phyloP scores from a whole-genome alignment of 306 rosid genomes.

The Prunus mongolica region DNA sequence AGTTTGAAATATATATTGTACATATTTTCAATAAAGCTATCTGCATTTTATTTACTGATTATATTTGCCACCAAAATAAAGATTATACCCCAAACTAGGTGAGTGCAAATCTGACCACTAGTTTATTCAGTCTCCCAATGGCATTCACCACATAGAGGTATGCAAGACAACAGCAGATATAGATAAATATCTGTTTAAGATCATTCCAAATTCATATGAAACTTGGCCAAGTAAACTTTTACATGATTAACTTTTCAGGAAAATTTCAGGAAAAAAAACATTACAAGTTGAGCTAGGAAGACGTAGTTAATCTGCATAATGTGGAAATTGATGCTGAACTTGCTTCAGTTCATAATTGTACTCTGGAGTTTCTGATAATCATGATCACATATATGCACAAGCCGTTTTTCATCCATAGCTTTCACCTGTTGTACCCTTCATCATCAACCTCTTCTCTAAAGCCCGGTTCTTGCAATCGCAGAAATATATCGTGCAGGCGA shows the following conservation, averaged over 20 bases:
- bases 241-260: neutral
- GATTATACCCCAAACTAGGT: no score
- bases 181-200: neutral
- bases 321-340: neutral
- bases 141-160: no score
- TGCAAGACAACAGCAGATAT: no score
- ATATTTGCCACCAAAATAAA: no score
- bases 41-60: no score
- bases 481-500: conserved; percentile 46
- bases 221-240: neutral
- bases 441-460: conserved; percentile 37
- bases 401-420: neutral
- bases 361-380: neutral
- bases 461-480: conserved; percentile 45
- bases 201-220: neutral
- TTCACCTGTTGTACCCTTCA: conserved; percentile 23
- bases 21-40: no score
- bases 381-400: neutral
- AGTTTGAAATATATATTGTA: no score
- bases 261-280: no score
- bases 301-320: neutral
- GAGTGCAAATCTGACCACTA: no score
- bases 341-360: neutral
- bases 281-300: neutral
- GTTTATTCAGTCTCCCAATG: no score